Conservation (phyloP, 106 monocot species). For the Dactylorhiza incarnata region DNA sequence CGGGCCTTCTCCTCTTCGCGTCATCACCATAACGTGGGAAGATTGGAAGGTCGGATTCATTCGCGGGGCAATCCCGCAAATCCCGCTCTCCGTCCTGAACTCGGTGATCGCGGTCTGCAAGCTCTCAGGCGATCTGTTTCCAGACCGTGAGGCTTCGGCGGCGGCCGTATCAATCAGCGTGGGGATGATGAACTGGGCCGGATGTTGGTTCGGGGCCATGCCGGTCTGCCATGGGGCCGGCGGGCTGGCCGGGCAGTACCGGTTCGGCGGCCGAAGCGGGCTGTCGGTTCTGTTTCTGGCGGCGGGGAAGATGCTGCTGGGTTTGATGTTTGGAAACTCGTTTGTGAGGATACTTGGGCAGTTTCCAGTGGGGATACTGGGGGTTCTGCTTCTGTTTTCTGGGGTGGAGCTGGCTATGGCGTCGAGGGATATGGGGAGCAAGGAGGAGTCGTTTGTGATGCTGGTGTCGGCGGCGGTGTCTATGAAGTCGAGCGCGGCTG, state of each 20-base stretch:
- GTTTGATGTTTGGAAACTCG: conserved; percentile 66
- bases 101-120: conserved; percentile 74
- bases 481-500: conserved; percentile 66
- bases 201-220: conserved; percentile 98
- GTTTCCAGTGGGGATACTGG: conserved; percentile 86
- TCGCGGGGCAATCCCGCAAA: conserved; percentile 45
- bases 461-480: conserved; percentile 83
- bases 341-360: conserved; percentile 54
- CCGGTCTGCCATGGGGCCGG: conserved; percentile 97
- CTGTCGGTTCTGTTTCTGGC: conserved; percentile 72
- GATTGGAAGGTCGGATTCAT: conserved; percentile 67
- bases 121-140: conserved; percentile 80
- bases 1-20: conserved; percentile 30
- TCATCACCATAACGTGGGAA: conserved; percentile 28
- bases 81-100: conserved; percentile 65
- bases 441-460: conserved; percentile 92
- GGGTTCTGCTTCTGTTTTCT: conserved; percentile 81
- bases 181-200: conserved; percentile 83
- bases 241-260: conserved; percentile 92
- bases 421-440: conserved; percentile 80
- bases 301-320: conserved; percentile 56
- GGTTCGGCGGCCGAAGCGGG: conserved; percentile 87
- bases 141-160: conserved; percentile 45
- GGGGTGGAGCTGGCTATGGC: conserved; percentile 97
- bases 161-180: conserved; percentile 78